A percentile compares a stretch with the other conserved stretches of the same genome.
phyloP scores from a whole-genome alignment of 139 green algal species.

The Chlamydomonas sp. region DNA sequence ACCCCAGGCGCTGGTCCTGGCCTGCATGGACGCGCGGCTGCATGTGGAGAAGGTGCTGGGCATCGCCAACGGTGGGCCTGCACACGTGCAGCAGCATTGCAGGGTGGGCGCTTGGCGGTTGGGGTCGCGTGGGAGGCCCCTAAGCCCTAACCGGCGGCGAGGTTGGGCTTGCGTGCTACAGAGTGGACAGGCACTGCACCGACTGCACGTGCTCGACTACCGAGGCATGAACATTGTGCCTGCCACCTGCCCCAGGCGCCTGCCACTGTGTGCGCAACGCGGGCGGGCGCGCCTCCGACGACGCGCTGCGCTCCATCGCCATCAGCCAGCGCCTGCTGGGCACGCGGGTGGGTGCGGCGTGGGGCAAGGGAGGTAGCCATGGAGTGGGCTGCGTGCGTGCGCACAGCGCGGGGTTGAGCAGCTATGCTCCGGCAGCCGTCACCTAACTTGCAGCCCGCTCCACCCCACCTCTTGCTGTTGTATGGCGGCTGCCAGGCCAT shows the following conservation, averaged over 20 bases:
- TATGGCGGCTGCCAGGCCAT: too few relatives aligned
- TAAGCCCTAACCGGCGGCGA: not conserved
- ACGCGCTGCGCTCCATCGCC: slow-evolving; percentile 67
- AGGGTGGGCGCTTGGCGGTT: too few relatives aligned
- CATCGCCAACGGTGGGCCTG: slow-evolving; percentile 50
- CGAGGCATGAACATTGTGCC: not conserved
- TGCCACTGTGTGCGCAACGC: slow-evolving; percentile 74
- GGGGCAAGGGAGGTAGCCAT: too few relatives aligned
- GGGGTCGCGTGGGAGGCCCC: too few relatives aligned
- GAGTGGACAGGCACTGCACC: not conserved
- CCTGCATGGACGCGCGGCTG: slow-evolving; percentile 46
- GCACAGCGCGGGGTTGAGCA: too few relatives aligned
- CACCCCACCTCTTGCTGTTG: too few relatives aligned
- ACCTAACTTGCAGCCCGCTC: too few relatives aligned
- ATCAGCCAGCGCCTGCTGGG: slow-evolving; percentile 78
- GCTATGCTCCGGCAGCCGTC: too few relatives aligned
- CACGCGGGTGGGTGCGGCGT: slow-evolving; percentile 40
- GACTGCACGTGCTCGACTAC: not conserved
- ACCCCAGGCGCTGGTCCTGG: slow-evolving; percentile 39
- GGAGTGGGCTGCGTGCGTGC: too few relatives aligned
- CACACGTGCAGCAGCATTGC: not conserved
- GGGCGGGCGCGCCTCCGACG: slow-evolving; percentile 64
- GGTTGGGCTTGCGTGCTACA: too few relatives aligned
- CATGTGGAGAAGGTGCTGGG: slow-evolving; percentile 54
- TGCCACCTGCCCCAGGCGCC: slow-evolving; percentile 16